Conservation (phyloP, 1,139 yeast genomes). For the Blastobotrys malaysiensis region DNA sequence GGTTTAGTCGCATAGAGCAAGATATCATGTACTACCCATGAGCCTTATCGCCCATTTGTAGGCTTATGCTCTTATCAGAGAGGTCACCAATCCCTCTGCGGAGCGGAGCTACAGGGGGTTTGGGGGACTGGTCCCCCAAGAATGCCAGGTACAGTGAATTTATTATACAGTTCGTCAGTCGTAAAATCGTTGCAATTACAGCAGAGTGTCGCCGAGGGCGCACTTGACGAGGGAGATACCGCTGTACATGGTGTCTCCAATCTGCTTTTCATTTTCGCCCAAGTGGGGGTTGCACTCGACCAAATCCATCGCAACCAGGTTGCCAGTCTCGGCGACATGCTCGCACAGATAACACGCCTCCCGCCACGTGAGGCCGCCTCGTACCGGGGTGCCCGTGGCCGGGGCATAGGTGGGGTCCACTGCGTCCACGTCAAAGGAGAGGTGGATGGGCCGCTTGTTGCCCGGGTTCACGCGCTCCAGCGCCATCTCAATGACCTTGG, state of each 20-base stretch:
- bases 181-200: no score
- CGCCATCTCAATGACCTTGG: constrained; percentile 89
- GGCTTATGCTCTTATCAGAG: no score
- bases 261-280: constrained; percentile 72
- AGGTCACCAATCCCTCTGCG: no score
- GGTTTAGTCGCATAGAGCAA: no score
- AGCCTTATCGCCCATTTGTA: no score
- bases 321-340: constrained; percentile 84
- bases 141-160: neutral
- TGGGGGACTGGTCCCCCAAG: no score
- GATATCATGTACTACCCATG: no score
- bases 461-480: constrained; percentile 71
- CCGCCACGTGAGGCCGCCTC: constrained; percentile 91
- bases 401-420: constrained; percentile 93
- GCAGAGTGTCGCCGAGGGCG: constrained; percentile 86
- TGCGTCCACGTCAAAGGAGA: constrained; percentile 95
- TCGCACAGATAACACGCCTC: constrained; percentile 93
- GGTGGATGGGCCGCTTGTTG: constrained; percentile 70
- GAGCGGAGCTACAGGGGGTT: no score
- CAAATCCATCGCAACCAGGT: constrained; percentile 78
- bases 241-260: constrained; percentile 78
- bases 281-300: constrained; percentile 92
- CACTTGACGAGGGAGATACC: constrained; percentile 91
- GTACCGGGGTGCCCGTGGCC: constrained; percentile 96
- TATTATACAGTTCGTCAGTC: no score